phyloP scores from a whole-genome alignment of 805 yeast genomes.

The Teunomyces gatunensis region DNA sequence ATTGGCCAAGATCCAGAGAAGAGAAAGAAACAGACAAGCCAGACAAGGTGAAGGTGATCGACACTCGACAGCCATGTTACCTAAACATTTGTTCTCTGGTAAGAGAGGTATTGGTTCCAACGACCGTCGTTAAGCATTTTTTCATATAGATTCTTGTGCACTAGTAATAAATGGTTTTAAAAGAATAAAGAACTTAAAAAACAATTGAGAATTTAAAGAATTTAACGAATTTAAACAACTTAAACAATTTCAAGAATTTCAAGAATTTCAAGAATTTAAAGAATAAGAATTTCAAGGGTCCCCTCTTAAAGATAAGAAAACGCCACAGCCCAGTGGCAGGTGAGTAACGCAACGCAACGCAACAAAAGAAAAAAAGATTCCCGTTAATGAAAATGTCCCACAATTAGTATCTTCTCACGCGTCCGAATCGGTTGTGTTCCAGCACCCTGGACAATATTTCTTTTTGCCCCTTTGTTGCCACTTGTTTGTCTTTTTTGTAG shows the following conservation, averaged over 20 bases:
- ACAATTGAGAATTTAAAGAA: too few relatives aligned
- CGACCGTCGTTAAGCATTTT: conserved; percentile 68
- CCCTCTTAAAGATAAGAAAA: neutral
- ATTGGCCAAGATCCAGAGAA: conserved; percentile 83
- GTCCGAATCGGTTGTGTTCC: neutral
- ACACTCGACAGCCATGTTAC: conserved; percentile 77
- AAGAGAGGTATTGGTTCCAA: conserved; percentile 95
- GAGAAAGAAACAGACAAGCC: conserved; percentile 89
- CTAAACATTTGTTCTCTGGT: conserved; percentile 94
- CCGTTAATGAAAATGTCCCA: neutral
- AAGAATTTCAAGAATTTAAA: too few relatives aligned
- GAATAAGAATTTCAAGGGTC: neutral
- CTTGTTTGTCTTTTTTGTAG: neutral
- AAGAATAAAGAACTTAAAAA: too few relatives aligned
- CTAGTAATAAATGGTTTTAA: neutral
- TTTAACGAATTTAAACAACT: too few relatives aligned
- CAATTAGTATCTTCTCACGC: neutral
- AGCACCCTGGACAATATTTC: neutral
- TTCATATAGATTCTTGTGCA: conserved; percentile 2
- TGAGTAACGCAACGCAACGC: too few relatives aligned
- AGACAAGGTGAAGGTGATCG: conserved; percentile 96
- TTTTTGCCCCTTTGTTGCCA: neutral
- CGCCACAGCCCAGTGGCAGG: too few relatives aligned
- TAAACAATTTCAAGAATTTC: too few relatives aligned
- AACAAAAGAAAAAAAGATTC: too few relatives aligned